Evolutionary conservation across 192 early-diverging fungal species (phyloP).

Genomic region (Coemansia sp.): DNA sequence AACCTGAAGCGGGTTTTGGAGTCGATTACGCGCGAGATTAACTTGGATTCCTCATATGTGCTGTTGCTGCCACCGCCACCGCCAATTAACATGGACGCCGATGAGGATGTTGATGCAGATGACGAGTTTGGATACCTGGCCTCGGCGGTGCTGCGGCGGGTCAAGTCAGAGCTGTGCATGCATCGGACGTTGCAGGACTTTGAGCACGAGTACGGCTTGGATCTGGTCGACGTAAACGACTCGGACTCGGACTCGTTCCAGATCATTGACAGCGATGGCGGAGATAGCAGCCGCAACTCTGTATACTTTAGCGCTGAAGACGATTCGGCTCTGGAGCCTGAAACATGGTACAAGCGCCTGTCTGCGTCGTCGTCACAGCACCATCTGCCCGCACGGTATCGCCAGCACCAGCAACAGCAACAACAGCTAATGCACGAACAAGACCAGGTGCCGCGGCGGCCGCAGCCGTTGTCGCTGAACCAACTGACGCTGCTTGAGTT

Average conservation of each 20-base stretch:
- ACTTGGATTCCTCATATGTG: conserved; percentile 54
- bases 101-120: conserved; percentile 35
- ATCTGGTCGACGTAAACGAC: conserved; percentile 21
- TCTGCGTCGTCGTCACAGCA: conserved; percentile 49
- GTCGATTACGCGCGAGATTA: conserved; percentile 56
- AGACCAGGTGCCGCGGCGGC: conserved; percentile 8
- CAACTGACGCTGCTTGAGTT: conserved; percentile 55
- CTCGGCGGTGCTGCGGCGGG: conserved; percentile 34
- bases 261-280: conserved; percentile 43
- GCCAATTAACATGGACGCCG: conserved; percentile 31
- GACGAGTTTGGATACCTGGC: conserved; percentile 54
- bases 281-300: conserved; percentile 46
- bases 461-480: conserved; percentile 49
- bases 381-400: conserved; percentile 24
- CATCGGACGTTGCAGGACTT: conserved; percentile 53
- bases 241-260: conserved; percentile 53
- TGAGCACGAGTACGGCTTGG: conserved; percentile 50
- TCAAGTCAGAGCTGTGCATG: conserved; percentile 49
- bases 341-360: conserved; percentile 47
- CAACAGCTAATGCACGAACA: not conserved
- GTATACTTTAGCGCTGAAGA: conserved; percentile 56
- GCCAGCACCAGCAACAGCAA: conserved; percentile 11
- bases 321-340: conserved; percentile 31
- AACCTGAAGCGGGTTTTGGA: conserved; percentile 53
- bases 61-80: conserved; percentile 52